Conservation (phyloP, 768 basidiomycete genomes). For the Rhodocollybia butyracea region DNA sequence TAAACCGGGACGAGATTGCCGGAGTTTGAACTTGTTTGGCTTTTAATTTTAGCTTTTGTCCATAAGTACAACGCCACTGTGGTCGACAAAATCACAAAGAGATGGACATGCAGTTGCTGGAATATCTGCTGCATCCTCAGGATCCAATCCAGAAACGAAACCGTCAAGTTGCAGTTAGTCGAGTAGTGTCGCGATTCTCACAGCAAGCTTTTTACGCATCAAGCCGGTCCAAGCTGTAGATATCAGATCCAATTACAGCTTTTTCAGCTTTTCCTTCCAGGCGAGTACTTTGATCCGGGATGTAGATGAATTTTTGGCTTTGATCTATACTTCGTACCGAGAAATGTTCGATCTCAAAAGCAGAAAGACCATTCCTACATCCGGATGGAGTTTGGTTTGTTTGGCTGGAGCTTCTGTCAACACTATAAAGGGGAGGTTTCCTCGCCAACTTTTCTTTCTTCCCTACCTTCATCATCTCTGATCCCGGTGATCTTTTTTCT, state of each 20-base stretch:
- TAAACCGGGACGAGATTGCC: not conserved
- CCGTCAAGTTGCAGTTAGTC: too few relatives aligned
- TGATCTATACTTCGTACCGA: too few relatives aligned
- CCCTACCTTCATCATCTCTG: conserved; percentile 7
- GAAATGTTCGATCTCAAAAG: too few relatives aligned
- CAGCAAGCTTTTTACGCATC: not conserved
- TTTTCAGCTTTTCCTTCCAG: not conserved
- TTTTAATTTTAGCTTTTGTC: too few relatives aligned
- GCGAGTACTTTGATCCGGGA: not conserved
- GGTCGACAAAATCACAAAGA: too few relatives aligned
- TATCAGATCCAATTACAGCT: not conserved
- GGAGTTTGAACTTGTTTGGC: not conserved
- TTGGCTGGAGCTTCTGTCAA: not conserved
- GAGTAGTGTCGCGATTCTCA: too few relatives aligned
- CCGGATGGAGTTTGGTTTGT: not conserved
- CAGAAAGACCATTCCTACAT: too few relatives aligned
- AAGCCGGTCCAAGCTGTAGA: not conserved
- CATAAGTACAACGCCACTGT: too few relatives aligned
- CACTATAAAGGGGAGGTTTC: not conserved
- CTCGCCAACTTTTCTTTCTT: not conserved
- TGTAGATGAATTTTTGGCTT: too few relatives aligned
- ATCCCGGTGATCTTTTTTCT: conserved; percentile 13
- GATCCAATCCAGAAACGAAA: too few relatives aligned
- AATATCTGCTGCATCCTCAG: too few relatives aligned
- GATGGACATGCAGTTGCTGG: too few relatives aligned